A percentile compares a stretch with the other conserved stretches of the same genome.
phyloP scores from a whole-genome alignment of 176 grass and related monocot species.

The Thalia dealbata region DNA sequence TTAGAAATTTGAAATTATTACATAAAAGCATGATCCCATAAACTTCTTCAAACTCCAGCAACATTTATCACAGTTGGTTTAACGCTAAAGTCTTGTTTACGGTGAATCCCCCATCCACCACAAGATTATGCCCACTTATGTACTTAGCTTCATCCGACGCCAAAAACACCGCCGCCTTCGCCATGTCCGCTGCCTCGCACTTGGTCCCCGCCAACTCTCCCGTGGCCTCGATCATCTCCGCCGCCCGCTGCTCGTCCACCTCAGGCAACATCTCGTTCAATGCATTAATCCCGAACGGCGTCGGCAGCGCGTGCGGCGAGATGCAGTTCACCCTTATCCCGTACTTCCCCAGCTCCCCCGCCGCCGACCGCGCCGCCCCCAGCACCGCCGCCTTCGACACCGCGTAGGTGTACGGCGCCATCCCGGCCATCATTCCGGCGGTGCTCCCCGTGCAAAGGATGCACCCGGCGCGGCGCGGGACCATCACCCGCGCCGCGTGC shows the following conservation, averaged over 20 bases:
- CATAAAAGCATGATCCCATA: too few relatives aligned
- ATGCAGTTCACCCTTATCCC: conserved; percentile 64
- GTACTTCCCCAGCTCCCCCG: conserved; percentile 27
- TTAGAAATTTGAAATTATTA: too few relatives aligned
- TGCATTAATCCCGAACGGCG: conserved; percentile 7
- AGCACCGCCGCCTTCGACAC: conserved; percentile 42
- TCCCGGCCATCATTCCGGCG: conserved; percentile 25
- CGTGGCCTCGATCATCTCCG: not conserved
- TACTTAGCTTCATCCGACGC: conserved; percentile 59
- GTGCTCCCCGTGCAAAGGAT: conserved; percentile 59
- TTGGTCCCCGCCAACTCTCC: conserved; percentile 34
- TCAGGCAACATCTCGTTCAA: not conserved
- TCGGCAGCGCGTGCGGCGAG: conserved; percentile 39
- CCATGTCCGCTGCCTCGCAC: conserved; percentile 38
- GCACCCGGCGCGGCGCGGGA: conserved; percentile 35
- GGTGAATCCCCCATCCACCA: conserved; percentile 49
- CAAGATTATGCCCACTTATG: conserved; percentile 48
- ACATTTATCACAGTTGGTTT: not conserved
- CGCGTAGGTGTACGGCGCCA: conserved; percentile 17
- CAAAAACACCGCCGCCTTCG: conserved; percentile 37
- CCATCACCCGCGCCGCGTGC: conserved; percentile 79
- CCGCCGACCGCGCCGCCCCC: conserved; percentile 28
- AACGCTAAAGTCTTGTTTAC: conserved; percentile 16
- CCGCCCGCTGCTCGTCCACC: conserved; percentile 1
- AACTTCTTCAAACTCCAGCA: not conserved